Base-by-base conservation (phyloP, 208 protist genomes). In the Leishmania martiniquensis region DNA sequence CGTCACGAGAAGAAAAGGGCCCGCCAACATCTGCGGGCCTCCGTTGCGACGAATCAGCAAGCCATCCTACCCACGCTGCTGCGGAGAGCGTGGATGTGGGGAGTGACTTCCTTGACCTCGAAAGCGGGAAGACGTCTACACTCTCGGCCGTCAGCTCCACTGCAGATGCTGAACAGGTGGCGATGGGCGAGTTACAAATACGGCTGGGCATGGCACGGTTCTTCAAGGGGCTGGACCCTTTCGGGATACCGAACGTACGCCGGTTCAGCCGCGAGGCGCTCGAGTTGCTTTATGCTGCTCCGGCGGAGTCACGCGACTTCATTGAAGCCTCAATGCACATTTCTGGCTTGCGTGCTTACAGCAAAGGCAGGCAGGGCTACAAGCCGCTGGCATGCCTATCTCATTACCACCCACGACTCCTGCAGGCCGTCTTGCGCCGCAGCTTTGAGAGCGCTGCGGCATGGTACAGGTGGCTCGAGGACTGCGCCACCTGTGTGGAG, bases 191-290 rank as follows among this genome's bases (percentile, higher is more conserved):
- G 37, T 70, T 91, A 32, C 87, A 91, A 55, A 85, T 85, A 54
- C 84, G 83, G n/a, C 66, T 51, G 4, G 70, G 66, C 7, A 77
- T 88, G 25, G 45, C 71, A 9, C 55, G 45, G n/a, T 44, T 77
- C 68, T 89, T 90, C 47, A 57, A 85, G 10, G 75, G 78, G 2
- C 37, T 96, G n/a, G 87, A 91, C 66, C 89, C 92, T 0, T 83
- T 89, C 78, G 80, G 80, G 51, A 76, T 96, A 9, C 92, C 92
- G n/a, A 96, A 94, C 77, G 69, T 93, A n/a, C 60, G 67, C 37
- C 76, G 71, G 25, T 85, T 78, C 54, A 44, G 70, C 39, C 72
- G 65, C n/a, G 57, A 78, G n/a, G 81, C 81, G 32, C 78, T 94
- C 13, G 57, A 85, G 57, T 57, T 76, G 29, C 72, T 96, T 22